Evolutionary conservation across 2,329 filamentous ascomycete species (phyloP).

Genomic region (Ceratocystis huliohia): DNA sequence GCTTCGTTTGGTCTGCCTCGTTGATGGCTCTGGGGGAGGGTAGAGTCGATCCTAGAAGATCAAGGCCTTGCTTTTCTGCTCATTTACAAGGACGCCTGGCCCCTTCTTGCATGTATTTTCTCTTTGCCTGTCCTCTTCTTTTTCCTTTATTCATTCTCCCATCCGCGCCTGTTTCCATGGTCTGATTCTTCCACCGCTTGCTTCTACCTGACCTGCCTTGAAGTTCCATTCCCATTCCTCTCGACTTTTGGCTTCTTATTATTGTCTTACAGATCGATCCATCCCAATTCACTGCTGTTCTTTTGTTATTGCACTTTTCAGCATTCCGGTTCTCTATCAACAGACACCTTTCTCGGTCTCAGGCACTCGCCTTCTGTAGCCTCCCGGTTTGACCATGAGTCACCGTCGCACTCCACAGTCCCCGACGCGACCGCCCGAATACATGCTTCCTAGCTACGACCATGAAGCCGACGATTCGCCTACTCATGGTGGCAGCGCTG

Average conservation of each 20-base stretch:
- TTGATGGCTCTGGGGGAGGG: neutral
- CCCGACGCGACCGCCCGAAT: slow-evolving; percentile 44
- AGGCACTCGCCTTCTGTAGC: neutral
- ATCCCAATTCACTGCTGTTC: neutral
- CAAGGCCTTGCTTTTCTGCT: neutral
- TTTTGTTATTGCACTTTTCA: neutral
- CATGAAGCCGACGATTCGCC: slow-evolving; percentile 36
- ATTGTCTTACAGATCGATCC: neutral
- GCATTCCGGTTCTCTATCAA: slow-evolving; percentile 4
- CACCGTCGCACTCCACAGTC: slow-evolving; percentile 22
- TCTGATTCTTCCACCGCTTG: neutral
- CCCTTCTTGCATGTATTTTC: neutral
- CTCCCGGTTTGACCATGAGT: slow-evolving; percentile 16
- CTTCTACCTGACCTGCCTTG: neutral
- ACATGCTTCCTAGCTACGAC: slow-evolving; percentile 43
- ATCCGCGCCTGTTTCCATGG: neutral
- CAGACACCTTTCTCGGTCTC: neutral
- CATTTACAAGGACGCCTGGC: neutral
- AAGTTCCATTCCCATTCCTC: neutral
- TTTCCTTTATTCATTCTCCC: neutral
- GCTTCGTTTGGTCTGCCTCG: no score
- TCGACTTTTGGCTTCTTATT: neutral
- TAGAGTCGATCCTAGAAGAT: neutral
- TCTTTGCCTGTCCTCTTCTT: neutral
- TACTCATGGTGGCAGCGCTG: slow-evolving; percentile 38